Evolutionary conservation across 805 yeast genomes (phyloP).

Genomic region (Yamadazyma scolyti): DNA sequence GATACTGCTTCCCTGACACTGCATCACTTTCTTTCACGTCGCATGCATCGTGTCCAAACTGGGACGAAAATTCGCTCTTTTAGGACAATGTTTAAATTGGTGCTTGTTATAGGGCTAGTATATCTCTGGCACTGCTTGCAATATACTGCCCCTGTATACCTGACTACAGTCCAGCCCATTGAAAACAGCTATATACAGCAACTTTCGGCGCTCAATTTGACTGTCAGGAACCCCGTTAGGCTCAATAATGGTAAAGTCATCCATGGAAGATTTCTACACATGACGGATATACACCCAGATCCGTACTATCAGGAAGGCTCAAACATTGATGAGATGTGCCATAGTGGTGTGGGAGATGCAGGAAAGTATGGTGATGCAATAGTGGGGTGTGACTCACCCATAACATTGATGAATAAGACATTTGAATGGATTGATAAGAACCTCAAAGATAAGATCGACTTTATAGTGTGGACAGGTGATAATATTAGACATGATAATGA

Average conservation of each 20-base stretch:
- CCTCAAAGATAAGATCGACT: conserved; percentile 73
- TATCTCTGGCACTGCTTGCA: conserved; percentile 10
- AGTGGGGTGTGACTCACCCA: conserved; percentile 75
- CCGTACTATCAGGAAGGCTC: conserved; percentile 55
- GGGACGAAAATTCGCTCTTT: too few relatives aligned
- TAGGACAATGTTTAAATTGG: conserved; percentile 4
- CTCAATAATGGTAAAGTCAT: conserved; percentile 30
- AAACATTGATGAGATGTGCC: conserved; percentile 50
- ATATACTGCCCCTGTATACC: neutral
- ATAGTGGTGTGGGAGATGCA: conserved; percentile 51
- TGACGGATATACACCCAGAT: conserved; percentile 88
- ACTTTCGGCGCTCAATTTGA: conserved; percentile 21
- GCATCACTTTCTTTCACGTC: too few relatives aligned
- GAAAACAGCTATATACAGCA: conserved; percentile 1
- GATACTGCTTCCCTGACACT: too few relatives aligned
- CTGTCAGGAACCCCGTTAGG: conserved; percentile 27
- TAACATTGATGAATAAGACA: conserved; percentile 56
- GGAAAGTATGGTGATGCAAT: conserved; percentile 72
- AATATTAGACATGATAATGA: conserved; percentile 84
- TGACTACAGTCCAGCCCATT: conserved; percentile 2
- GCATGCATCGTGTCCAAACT: too few relatives aligned
- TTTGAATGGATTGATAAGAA: conserved; percentile 63
- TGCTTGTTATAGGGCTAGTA: conserved; percentile 1
- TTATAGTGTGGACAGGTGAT: conserved; percentile 90
- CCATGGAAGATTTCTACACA: conserved; percentile 79